Conservation (phyloP, 176 grass and related monocot species). For the Thinopyrum elongatum region DNA sequence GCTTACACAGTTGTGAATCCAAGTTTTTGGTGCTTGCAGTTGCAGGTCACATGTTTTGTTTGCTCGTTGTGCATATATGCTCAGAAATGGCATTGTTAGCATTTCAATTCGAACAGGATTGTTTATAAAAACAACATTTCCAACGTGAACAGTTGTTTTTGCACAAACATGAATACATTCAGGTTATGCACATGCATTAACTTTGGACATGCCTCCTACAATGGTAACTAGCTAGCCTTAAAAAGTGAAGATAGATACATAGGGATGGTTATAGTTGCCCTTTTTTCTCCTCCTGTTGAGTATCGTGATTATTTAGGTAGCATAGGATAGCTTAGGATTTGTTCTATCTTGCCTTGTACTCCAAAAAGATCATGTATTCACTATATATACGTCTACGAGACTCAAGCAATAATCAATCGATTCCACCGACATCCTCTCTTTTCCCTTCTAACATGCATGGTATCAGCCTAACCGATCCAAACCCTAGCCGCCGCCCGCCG, state of each 20-base stretch:
- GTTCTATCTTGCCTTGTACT: too few species aligned
- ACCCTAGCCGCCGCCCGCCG: too few species aligned
- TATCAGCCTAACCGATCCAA: too few species aligned
- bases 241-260: neutral
- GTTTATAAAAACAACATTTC: neutral
- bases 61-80: conserved; percentile 8
- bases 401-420: too few species aligned
- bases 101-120: conserved; percentile 26
- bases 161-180: neutral
- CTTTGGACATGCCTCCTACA: neutral
- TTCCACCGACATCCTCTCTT: too few species aligned
- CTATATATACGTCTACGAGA: too few species aligned
- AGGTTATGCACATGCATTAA: neutral
- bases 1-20: conserved; percentile 43
- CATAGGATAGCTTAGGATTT: too few species aligned
- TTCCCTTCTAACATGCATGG: too few species aligned
- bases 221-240: neutral
- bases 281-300: too few species aligned
- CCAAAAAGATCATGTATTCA: too few species aligned
- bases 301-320: too few species aligned
- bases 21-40: conserved; percentile 29
- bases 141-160: neutral
- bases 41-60: neutral
- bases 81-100: conserved; percentile 18
- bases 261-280: too few species aligned